These are phyloP conservation scores for Spinellus fusiger DNA, from an alignment of 192 early-diverging fungal genomes.

Conservation along the genomic window DNA sequence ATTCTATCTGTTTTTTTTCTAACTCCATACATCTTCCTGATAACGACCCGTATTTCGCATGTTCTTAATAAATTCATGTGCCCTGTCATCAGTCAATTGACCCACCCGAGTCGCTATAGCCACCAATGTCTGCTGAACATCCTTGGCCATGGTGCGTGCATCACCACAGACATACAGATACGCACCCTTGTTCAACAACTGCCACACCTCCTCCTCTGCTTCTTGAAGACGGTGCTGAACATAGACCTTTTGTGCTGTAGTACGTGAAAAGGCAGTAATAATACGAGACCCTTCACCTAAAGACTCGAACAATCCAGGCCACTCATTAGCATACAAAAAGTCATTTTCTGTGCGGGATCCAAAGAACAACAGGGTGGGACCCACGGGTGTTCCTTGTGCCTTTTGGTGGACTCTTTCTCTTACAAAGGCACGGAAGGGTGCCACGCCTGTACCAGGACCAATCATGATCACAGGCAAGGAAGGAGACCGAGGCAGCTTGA, in stretches of 20 bases:
- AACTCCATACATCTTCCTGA: slow-evolving; percentile 93
- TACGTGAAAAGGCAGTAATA: slow-evolving; percentile 88
- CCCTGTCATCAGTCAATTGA: slow-evolving; percentile 59
- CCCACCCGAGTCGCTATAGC: slow-evolving; percentile 65
- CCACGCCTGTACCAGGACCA: slow-evolving; percentile 97
- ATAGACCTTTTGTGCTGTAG: slow-evolving; percentile 79
- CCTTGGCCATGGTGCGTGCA: slow-evolving; percentile 94
- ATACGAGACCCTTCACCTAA: slow-evolving; percentile 52
- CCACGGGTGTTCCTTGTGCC: slow-evolving; percentile 57
- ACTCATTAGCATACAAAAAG: slow-evolving; percentile 87
- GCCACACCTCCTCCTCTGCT: slow-evolving; percentile 70
- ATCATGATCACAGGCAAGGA: slow-evolving; percentile 89
- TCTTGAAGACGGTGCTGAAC: slow-evolving; percentile 88
- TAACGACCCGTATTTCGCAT: slow-evolving; percentile 79
- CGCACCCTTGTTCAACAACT: slow-evolving; percentile 68
- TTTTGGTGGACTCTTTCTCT: slow-evolving; percentile 75
- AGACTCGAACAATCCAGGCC: slow-evolving; percentile 57
- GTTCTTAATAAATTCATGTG: slow-evolving; percentile 78
- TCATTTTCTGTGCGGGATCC: slow-evolving; percentile 87
- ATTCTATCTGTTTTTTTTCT: neutral
- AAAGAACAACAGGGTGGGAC: slow-evolving; percentile 87
- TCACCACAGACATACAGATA: slow-evolving; percentile 95
- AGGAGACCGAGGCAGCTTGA: slow-evolving; percentile 78
- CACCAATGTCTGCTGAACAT: slow-evolving; percentile 69
- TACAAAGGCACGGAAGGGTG: slow-evolving; percentile 97